Conservation (phyloP, 176 grass and related monocot species). For the Aegilops speltoides region DNA sequence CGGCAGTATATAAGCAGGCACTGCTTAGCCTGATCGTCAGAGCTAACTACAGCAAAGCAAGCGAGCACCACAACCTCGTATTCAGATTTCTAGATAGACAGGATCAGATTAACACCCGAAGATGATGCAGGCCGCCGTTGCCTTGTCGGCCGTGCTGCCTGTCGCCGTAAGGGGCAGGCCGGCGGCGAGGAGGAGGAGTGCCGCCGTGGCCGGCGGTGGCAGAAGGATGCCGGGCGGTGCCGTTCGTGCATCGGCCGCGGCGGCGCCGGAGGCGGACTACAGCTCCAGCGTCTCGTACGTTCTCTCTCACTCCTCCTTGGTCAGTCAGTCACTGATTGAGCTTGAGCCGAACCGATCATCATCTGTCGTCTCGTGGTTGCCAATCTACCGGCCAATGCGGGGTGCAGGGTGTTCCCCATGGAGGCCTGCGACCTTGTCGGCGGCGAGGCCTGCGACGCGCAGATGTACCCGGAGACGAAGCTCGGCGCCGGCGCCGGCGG, state of each 20-base stretch:
- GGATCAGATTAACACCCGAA: not conserved
- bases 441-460: conserved; percentile 56
- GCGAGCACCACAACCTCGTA: conserved; percentile 5
- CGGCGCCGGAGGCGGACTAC: not conserved
- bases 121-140: not conserved
- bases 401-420: conserved; percentile 73
- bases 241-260: not conserved
- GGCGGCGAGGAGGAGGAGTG: not conserved
- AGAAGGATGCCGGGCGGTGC: not conserved
- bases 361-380: too few relatives aligned
- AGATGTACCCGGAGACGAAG: conserved; percentile 75
- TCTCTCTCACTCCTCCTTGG: not conserved
- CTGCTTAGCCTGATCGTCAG: not conserved
- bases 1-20: not conserved
- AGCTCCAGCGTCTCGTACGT: not conserved
- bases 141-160: not conserved
- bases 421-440: conserved; percentile 82
- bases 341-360: too few relatives aligned
- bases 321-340: too few relatives aligned
- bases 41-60: not conserved
- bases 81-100: not conserved
- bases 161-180: not conserved
- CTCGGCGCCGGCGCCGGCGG: not conserved
- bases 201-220: not conserved
- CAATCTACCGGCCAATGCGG: too few relatives aligned